Evolutionary conservation across 805 yeast species (phyloP), one percentile per base, ranked within the genome.

Genomic region (Clavispora carvajalis): DNA sequence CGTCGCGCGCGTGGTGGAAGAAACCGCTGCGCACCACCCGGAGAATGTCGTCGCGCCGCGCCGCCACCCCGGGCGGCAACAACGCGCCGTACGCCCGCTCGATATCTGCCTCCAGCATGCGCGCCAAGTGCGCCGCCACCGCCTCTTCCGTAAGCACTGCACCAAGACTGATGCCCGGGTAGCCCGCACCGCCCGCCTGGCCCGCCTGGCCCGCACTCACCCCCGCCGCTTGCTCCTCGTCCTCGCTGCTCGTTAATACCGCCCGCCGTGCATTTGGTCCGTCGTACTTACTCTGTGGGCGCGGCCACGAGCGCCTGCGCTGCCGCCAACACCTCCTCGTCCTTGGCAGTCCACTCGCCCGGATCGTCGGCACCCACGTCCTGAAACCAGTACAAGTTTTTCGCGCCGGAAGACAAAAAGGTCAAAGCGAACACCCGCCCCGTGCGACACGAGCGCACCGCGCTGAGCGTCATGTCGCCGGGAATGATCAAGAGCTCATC

Each of bases 401-500:
- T 74, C 26, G 82, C 80, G 36, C 85, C 84, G 21, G 86, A 75
- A 43, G 80, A 70, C 49, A 71, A 67, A 58, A 82, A 82, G 44
- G 76, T 73, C 61, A 83, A 70, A 18, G 81, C 80, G 49, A 79
- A 81, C 12, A 88, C 89, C 45, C 96, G 71, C 12, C 95, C 96
- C 0, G 88, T 76, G 33, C 65, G 74, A 60, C 95, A 84, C 22
- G 85, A 77, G 37, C 70, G 60, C 33, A 85, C 77, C 40, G 77
- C 85, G 46, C 76, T 75, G 79, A 89, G 85, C 33, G 82, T 77
- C 38, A 85, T 91, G 54, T 88, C 96, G 1, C 95, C 95, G 0
- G 95, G 93, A 50, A 87, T 80, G 33, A 87, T 76, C 48, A 86
- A 67, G 43, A 85, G 69, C 48, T 82, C 89, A 40, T 79, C 84